Conservation (phyloP, 805 yeast species). For the Wickerhamomyces hampshirensis region DNA sequence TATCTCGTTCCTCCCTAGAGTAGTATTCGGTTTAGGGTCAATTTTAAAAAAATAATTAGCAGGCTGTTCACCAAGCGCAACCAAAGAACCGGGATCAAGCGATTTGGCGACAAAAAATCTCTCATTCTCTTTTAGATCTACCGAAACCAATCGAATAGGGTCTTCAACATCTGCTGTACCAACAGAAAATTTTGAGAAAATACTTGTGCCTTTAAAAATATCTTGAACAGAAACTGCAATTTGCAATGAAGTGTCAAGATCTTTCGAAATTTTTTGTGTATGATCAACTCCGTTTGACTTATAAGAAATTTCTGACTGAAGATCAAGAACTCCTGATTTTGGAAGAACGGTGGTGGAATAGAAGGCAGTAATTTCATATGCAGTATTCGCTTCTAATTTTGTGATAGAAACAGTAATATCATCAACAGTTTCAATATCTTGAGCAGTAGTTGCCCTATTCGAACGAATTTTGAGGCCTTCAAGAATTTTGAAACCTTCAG, state of each 20-base stretch:
- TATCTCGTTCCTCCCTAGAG: conserved; percentile 22
- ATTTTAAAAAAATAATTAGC: conserved; percentile 57
- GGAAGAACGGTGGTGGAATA: conserved; percentile 24
- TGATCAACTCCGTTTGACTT: conserved; percentile 2
- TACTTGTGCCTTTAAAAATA: conserved; percentile 50
- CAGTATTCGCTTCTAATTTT: conserved; percentile 3
- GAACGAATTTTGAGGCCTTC: conserved; percentile 3
- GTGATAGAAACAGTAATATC: conserved; percentile 3
- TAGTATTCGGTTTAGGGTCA: conserved; percentile 19
- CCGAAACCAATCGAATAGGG: conserved; percentile 52
- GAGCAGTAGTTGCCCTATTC: conserved; percentile 1
- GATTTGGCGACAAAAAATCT: conserved; percentile 31
- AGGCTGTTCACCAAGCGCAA: conserved; percentile 70
- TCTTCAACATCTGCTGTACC: conserved; percentile 46
- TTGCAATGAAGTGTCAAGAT: conserved; percentile 49
- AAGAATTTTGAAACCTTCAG: conserved; percentile 1
- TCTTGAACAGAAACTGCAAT: conserved; percentile 80
- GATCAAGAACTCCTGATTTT: conserved; percentile 6
- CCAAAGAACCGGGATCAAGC: conserved; percentile 26
- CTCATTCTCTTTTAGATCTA: conserved; percentile 33
- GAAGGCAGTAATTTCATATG: conserved; percentile 28
- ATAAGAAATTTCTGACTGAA: conserved; percentile 14
- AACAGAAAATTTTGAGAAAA: conserved; percentile 66
- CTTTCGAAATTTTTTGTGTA: conserved; percentile 19
- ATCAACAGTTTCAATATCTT: background rate